phyloP scores from a whole-genome alignment of 2,329 filamentous ascomycete genomes.

The Tricladium varicosporioides region DNA sequence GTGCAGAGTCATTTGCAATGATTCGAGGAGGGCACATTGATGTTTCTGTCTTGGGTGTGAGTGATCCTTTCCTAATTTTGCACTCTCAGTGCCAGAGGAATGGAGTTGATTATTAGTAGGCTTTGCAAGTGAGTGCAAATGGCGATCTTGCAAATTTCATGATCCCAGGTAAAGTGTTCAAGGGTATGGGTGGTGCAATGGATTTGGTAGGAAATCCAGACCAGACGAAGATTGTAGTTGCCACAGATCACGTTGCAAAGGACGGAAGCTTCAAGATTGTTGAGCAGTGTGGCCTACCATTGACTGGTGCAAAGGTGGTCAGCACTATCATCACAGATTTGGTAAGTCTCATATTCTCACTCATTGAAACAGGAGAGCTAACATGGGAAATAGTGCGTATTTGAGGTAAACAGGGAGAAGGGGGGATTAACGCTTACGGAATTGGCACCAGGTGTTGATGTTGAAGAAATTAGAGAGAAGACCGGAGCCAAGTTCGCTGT shows the following conservation, averaged over 20 bases:
- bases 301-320: conserved; percentile 49
- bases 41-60: conserved; percentile 72
- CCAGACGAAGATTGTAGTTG: conserved; percentile 69
- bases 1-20: conserved; percentile 81
- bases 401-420: conserved; percentile 62
- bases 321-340: conserved; percentile 15
- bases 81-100: background rate
- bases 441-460: conserved; percentile 63
- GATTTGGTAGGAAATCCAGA: conserved; percentile 70
- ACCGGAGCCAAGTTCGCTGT: conserved; percentile 68
- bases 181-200: conserved; percentile 83
- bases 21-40: conserved; percentile 83
- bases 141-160: conserved; percentile 88
- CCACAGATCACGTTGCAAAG: conserved; percentile 69
- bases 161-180: conserved; percentile 83
- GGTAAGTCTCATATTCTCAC: conserved; percentile 1
- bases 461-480: conserved; percentile 68
- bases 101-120: background rate
- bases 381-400: conserved; percentile 54
- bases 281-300: conserved; percentile 58
- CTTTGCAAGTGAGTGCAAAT: conserved; percentile 66
- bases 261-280: conserved; percentile 67
- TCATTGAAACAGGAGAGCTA: background rate
- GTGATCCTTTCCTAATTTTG: background rate
- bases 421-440: conserved; percentile 67